Evolutionary conservation across 2,329 filamentous ascomycete genomes (phyloP), one percentile per base, ranked within the genome.

Genomic region (Plectosphaerella plurivora): DNA sequence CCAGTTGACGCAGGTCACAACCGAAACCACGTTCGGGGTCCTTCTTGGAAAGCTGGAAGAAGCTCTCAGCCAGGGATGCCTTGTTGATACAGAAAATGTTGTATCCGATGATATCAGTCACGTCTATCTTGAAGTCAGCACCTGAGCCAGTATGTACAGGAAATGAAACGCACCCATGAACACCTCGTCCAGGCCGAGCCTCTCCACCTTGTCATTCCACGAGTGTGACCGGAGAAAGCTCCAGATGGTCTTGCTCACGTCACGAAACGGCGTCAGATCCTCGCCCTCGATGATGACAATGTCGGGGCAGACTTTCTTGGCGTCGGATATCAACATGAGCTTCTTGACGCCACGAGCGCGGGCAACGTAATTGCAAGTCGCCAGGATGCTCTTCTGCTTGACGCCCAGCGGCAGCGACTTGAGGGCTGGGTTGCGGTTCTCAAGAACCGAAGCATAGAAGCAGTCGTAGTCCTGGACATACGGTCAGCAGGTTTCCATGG

Each of bases 331-430:
- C 57, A 91, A 81, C 77, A 95, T 91, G 55, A 97, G 78, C 73
- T 99, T 97, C 67, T 81, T 77, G 51, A 92, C 77, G 51, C 83
- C 84, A n/a, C 72, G 79, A 49, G 83, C 75, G 36, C 93, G 84
- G 20, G 93, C 93, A 65, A 89, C 89, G 68, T 97, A 97, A 71
- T 97, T 97, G 78, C 90, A 95, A 5, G 91, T 96, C 20, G 92
- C 90, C 41, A 94, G 78, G 51, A 97, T 96, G 66, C 91, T 89
- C 71, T 97, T 97, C 70, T 97, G 92, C 68, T 92, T 89, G 53
- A 96, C 84, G 36, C 91, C 92, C 35, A 97, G 74, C 7, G 91
- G 90, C 16, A 88, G 72, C 1, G 79, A 76, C 64, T 84, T 90
- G 53, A 97, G 75, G 3, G 78, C 74, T 1, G 91, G 90, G 58